These are phyloP conservation scores for Colletotrichum gloeosporioides DNA, from an alignment of 2,329 filamentous ascomycete genomes.

Conservation along the genomic window DNA sequence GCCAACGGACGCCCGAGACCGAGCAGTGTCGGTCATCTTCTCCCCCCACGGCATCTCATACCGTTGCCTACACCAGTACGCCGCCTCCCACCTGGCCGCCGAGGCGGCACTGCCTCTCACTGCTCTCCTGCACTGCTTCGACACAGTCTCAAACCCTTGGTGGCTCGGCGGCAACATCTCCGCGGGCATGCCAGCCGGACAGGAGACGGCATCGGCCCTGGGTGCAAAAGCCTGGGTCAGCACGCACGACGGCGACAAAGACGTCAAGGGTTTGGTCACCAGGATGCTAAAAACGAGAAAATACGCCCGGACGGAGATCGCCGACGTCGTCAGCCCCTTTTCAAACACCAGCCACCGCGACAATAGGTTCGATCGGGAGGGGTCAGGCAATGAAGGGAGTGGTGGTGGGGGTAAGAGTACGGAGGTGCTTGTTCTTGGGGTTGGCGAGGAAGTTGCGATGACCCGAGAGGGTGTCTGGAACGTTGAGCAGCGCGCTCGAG, in stretches of 20 bases:
- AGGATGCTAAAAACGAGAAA: conserved; percentile 52
- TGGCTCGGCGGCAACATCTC: conserved; percentile 66
- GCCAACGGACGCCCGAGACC: conserved; percentile 37
- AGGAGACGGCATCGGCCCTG: conserved; percentile 59
- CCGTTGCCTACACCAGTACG: conserved; percentile 58
- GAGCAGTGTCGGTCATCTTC: conserved; percentile 66
- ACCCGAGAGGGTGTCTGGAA: conserved; percentile 43
- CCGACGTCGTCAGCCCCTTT: conserved; percentile 33
- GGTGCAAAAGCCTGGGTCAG: conserved; percentile 64
- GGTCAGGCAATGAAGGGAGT: background rate
- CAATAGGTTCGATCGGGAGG: background rate
- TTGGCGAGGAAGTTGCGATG: conserved; percentile 48
- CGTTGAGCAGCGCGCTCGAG: background rate
- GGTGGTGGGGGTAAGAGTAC: conserved; percentile 30
- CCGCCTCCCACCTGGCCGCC: conserved; percentile 59
- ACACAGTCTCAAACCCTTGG: conserved; percentile 63
- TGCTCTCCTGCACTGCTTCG: conserved; percentile 69
- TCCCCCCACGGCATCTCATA: conserved; percentile 68
- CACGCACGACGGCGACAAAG: conserved; percentile 66
- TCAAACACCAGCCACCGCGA: background rate
- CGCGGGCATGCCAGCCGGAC: conserved; percentile 60
- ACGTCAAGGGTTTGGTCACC: conserved; percentile 56
- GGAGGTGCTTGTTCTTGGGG: conserved; percentile 44
- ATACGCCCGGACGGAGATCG: conserved; percentile 51
- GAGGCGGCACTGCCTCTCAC: conserved; percentile 66